A percentile compares a stretch with the other conserved stretches of the same genome.
Conservation (phyloP, 163 green algal species). For the Volvox carteri region DNA sequence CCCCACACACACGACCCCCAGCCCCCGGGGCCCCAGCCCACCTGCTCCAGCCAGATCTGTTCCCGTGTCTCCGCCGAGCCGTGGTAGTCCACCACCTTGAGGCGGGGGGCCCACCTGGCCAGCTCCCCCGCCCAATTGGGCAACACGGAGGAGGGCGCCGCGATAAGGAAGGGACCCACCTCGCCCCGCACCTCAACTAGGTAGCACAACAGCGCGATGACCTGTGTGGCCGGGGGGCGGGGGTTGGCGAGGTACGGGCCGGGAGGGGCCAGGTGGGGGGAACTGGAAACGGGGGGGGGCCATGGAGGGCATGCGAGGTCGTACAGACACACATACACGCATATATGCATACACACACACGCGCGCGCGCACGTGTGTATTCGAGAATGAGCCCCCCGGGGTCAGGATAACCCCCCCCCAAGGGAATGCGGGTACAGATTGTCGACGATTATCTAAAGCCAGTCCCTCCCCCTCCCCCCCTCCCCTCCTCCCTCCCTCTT, state of each 20-base stretch:
- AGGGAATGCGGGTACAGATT: no score
- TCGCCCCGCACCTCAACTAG: conserved; percentile 71
- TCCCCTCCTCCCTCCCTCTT: no score
- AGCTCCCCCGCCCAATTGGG: conserved; percentile 94
- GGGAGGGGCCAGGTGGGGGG: no score
- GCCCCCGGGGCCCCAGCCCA: no score
- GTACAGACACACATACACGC: not conserved
- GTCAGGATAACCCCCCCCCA: no score
- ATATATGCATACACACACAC: not conserved
- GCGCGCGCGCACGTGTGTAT: not conserved
- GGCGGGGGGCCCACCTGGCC: conserved; percentile 81
- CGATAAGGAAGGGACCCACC: conserved; percentile 81
- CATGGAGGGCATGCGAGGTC: conserved; percentile 62
- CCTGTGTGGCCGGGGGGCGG: no score
- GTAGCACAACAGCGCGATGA: conserved; percentile 90
- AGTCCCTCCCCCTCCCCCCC: no score
- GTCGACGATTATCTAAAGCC: no score
- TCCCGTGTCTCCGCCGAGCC: conserved; percentile 72
- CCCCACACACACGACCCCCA: not conserved
- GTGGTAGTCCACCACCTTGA: conserved; percentile 81
- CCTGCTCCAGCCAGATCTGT: conserved; percentile 65
- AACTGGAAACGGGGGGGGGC: no score
- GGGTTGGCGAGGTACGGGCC: no score
- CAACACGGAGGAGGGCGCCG: conserved; percentile 90
- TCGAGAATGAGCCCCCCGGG: no score